These are phyloP conservation scores for Nectriaceae sp. DNA, from an alignment of 2,329 filamentous ascomycete species.

Conservation along the genomic window DNA sequence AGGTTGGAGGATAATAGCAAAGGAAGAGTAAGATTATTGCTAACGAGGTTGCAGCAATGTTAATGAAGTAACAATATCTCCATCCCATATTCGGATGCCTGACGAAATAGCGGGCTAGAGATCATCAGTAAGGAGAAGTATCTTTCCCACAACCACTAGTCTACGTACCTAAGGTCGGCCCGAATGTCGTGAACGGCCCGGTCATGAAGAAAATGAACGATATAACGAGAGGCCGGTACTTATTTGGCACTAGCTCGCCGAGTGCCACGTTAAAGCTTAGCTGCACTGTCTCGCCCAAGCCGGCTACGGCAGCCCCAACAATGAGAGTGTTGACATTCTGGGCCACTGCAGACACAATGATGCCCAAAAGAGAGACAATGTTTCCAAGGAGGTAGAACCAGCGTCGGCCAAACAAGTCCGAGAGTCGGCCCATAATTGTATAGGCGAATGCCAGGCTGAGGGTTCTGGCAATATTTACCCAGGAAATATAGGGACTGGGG, in stretches of 20 bases:
- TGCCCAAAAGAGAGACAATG: conserved; percentile 37
- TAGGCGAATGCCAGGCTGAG: conserved; percentile 38
- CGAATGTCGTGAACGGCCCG: conserved; percentile 35
- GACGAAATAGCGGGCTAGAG: conserved; percentile 36
- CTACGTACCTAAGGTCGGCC: conserved; percentile 34
- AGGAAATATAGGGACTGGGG: conserved; percentile 35
- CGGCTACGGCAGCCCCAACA: conserved; percentile 36
- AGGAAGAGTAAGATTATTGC: conserved; percentile 37
- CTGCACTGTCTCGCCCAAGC: conserved; percentile 38
- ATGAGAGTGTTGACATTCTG: conserved; percentile 37
- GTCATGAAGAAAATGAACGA: conserved; percentile 37
- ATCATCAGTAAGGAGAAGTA: conserved; percentile 1
- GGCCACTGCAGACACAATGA: conserved; percentile 37
- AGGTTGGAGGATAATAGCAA: conserved; percentile 44
- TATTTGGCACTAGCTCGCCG: conserved; percentile 45
- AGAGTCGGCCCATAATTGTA: conserved; percentile 40
- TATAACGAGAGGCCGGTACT: conserved; percentile 38
- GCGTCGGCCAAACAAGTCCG: conserved; percentile 40
- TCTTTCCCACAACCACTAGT: no score
- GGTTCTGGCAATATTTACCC: conserved; percentile 39
- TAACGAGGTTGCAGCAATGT: conserved; percentile 37
- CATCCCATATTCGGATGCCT: conserved; percentile 36
- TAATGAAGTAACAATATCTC: conserved; percentile 45
- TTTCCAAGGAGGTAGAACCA: conserved; percentile 43
- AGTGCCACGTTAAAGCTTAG: conserved; percentile 40